Conservation (phyloP, 2,329 filamentous ascomycete species). For the Lecanosticta acicola region DNA sequence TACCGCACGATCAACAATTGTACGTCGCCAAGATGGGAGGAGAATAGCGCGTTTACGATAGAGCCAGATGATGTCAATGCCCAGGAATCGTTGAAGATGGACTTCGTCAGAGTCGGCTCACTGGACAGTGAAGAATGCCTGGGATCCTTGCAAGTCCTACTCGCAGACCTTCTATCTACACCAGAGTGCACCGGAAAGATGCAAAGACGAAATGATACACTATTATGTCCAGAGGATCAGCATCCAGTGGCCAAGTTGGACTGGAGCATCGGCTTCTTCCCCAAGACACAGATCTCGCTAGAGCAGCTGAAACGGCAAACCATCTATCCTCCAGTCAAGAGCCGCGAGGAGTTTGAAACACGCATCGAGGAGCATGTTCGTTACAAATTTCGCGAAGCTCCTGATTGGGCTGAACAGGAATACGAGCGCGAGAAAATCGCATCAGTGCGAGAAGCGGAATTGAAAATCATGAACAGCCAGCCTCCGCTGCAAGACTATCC, state of each 20-base stretch:
- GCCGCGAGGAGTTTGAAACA: background rate
- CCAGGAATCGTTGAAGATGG: background rate
- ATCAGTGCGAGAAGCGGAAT: background rate
- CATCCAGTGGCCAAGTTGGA: background rate
- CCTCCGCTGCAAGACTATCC: background rate
- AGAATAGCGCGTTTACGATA: background rate
- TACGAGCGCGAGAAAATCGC: slow-evolving; percentile 1
- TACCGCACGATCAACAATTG: background rate
- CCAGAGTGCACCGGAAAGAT: background rate
- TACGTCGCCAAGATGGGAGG: background rate
- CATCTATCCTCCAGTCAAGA: background rate
- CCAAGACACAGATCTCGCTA: background rate
- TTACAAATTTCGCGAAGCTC: slow-evolving; percentile 1
- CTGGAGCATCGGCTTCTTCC: slow-evolving; percentile 2
- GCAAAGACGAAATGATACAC: background rate
- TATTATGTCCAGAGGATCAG: background rate
- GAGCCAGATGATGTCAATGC: background rate
- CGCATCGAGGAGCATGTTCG: background rate
- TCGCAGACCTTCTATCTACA: background rate
- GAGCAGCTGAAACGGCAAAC: slow-evolving; percentile 1
- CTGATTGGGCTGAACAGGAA: background rate
- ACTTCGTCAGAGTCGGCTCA: background rate
- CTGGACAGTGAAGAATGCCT: slow-evolving; percentile 1
- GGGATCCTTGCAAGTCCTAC: background rate
- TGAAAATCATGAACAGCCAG: slow-evolving; percentile 3